phyloP scores from a whole-genome alignment of 768 basidiomycete species.

The Tulasnella sp. region DNA sequence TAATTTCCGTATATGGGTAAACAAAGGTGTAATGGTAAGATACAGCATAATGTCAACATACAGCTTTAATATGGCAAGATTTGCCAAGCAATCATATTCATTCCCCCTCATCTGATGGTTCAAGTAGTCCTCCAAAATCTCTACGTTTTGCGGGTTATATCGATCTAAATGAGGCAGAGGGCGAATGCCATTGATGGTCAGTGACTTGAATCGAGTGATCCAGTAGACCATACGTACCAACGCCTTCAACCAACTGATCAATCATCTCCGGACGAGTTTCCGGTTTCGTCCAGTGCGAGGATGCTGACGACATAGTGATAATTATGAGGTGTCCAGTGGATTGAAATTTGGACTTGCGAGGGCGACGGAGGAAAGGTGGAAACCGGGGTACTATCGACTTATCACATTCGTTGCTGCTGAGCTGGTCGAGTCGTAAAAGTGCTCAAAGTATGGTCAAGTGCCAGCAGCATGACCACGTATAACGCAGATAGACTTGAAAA shows the following conservation, averaged over 20 bases:
- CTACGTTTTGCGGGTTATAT: slow-evolving; percentile 91
- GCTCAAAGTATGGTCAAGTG: too few species aligned
- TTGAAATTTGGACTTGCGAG: background rate
- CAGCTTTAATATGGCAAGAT: slow-evolving; percentile 91
- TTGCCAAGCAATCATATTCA: slow-evolving; percentile 90
- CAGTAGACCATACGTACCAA: slow-evolving; percentile 44
- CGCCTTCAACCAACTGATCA: slow-evolving; percentile 82
- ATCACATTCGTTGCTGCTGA: too few species aligned
- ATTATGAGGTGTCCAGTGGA: background rate
- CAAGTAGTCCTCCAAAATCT: slow-evolving; percentile 92
- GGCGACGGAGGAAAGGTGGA: too few species aligned
- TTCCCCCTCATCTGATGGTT: slow-evolving; percentile 85
- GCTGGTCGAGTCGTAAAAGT: too few species aligned
- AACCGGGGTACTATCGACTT: background rate
- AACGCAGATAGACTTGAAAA: background rate
- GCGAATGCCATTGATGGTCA: too few species aligned
- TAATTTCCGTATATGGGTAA: background rate
- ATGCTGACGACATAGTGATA: slow-evolving; percentile 24
- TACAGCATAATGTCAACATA: slow-evolving; percentile 26
- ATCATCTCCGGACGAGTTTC: slow-evolving; percentile 75
- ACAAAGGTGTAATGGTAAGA: background rate
- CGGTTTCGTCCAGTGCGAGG: slow-evolving; percentile 61
- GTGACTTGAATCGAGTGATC: background rate
- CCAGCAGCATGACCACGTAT: too few species aligned
- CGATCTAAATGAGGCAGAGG: slow-evolving; percentile 48